A percentile compares a stretch with the other conserved stretches of the same genome.
These are phyloP conservation scores for Centella asiatica DNA, from an alignment of 129 eudicot genomes.

Conservation along the genomic window DNA sequence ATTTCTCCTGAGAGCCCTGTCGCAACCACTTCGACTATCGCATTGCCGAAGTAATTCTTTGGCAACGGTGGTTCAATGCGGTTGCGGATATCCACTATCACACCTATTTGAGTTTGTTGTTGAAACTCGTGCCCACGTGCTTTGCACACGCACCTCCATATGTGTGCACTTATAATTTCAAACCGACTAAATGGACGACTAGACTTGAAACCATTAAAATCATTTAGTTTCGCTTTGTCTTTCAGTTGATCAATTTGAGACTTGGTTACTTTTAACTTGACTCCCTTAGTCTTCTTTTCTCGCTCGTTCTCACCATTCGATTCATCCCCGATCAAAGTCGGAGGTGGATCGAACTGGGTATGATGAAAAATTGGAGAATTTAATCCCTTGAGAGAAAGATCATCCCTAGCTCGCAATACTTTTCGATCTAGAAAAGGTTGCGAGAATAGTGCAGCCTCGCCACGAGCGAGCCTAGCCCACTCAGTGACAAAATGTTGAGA, in stretches of 20 bases:
- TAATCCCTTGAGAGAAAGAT: no score
- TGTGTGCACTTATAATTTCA: constrained; percentile 45
- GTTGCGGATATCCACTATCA: constrained; percentile 30
- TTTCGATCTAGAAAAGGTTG: background rate
- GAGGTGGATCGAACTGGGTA: background rate
- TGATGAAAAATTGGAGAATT: background rate
- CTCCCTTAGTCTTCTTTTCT: background rate
- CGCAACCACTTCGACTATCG: constrained; percentile 44
- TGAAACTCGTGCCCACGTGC: constrained; percentile 31
- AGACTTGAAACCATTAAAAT: no score
- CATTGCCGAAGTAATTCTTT: constrained; percentile 50
- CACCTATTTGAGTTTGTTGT: constrained; percentile 27
- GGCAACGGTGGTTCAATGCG: constrained; percentile 53
- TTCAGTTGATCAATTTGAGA: constrained; percentile 1
- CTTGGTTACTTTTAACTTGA: background rate
- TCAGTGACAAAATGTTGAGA: no score
- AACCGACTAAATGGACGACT: constrained; percentile 34
- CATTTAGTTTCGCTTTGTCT: constrained; percentile 6
- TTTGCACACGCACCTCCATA: constrained; percentile 51
- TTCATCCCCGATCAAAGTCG: background rate
- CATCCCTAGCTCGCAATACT: background rate
- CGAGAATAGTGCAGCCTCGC: no score
- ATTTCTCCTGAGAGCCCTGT: constrained; percentile 32
- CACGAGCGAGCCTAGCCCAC: no score
- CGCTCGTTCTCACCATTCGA: background rate